Percentiles rank a stretch among this genome's conserved stretches.
Conservation (phyloP, 805 yeast species). For the Cyberlindnera sargentensis region DNA sequence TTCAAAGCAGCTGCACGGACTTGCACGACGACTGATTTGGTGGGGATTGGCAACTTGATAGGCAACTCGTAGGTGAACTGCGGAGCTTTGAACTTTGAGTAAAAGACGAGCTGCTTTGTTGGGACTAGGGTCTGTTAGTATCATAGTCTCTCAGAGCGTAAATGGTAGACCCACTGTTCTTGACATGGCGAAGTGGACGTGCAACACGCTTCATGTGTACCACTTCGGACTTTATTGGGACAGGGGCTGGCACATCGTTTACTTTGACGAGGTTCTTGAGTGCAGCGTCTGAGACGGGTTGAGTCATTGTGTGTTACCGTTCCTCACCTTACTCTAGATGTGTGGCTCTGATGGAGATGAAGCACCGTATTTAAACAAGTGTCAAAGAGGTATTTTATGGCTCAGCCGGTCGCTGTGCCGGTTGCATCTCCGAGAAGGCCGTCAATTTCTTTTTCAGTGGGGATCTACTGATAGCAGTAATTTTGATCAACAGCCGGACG, state of each 20-base stretch:
- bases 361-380: too few relatives aligned
- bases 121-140: slow-evolving; percentile 27
- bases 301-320: too few relatives aligned
- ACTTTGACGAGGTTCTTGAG: slow-evolving; percentile 7
- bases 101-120: slow-evolving; percentile 38
- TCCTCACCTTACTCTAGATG: background rate
- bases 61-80: slow-evolving; percentile 47
- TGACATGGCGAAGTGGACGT: slow-evolving; percentile 45
- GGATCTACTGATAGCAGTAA: too few relatives aligned
- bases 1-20: slow-evolving; percentile 54
- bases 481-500: too few relatives aligned
- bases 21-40: slow-evolving; percentile 44
- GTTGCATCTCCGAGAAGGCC: too few relatives aligned
- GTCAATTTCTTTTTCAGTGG: too few relatives aligned
- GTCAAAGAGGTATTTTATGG: too few relatives aligned
- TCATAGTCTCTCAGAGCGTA: background rate
- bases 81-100: slow-evolving; percentile 30
- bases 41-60: slow-evolving; percentile 41
- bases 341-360: too few relatives aligned
- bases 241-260: slow-evolving; percentile 5
- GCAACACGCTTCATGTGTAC: slow-evolving; percentile 29
- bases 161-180: slow-evolving; percentile 19
- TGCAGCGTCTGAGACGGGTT: slow-evolving; percentile 1
- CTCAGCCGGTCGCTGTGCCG: too few relatives aligned
- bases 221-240: slow-evolving; percentile 6